Percentiles rank a stretch among this genome's conserved stretches.
Evolutionary conservation across 495 filamentous ascomycete species (phyloP).

Genomic region (Neurospora hispaniola): DNA sequence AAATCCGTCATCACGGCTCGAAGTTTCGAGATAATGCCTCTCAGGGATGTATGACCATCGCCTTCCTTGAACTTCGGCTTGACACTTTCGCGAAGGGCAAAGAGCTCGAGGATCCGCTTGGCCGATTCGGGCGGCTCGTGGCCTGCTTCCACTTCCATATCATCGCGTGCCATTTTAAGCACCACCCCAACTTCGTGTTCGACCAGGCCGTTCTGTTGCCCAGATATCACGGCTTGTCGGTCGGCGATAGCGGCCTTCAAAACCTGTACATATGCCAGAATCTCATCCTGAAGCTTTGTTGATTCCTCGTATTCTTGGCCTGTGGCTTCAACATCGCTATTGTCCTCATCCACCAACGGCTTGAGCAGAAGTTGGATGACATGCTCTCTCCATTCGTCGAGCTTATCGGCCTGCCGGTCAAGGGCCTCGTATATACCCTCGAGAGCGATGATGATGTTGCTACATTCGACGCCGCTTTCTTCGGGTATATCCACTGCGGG

Average conservation of each 20-base stretch:
- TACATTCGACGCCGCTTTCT: constrained; percentile 27
- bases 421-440: constrained; percentile 39
- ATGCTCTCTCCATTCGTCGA: constrained; percentile 62
- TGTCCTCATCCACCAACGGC: constrained; percentile 75
- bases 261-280: constrained; percentile 73
- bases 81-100: constrained; percentile 43
- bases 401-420: constrained; percentile 55
- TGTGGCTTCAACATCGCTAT: constrained; percentile 48
- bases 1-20: constrained; percentile 52
- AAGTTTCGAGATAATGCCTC: constrained; percentile 57
- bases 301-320: constrained; percentile 86
- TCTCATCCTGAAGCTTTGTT: constrained; percentile 69
- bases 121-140: constrained; percentile 53
- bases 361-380: constrained; percentile 59
- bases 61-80: constrained; percentile 42
- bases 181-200: constrained; percentile 60
- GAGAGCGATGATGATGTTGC: constrained; percentile 19
- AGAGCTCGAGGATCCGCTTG: constrained; percentile 47
- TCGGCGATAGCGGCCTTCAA: constrained; percentile 68
- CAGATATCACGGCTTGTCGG: constrained; percentile 63
- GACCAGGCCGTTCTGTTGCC: constrained; percentile 65
- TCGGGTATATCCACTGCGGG: constrained; percentile 28
- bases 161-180: constrained; percentile 43
- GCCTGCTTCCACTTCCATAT: constrained; percentile 14
- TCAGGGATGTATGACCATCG: constrained; percentile 45